Evolutionary conservation across 169 alveolate genomes (phyloP), one percentile per base, ranked within the genome.

Genomic region (Cryptosporidium sp.): DNA sequence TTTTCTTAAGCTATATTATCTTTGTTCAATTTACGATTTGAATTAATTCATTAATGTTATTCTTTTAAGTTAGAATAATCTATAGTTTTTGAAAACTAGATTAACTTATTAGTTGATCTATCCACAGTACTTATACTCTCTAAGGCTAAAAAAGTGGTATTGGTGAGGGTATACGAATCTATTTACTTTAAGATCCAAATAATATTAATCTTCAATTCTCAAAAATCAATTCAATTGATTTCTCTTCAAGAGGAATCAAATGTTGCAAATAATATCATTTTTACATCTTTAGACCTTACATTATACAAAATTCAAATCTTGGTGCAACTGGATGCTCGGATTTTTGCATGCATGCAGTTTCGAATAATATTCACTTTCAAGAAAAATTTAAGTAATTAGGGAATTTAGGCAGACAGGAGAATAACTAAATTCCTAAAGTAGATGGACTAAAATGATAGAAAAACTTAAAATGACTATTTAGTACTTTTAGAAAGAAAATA

Each of bases 281-380:
- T 71, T 71, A 71, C 85, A 71, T 71, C 67, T 70, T 52, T 29
- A 71, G 85, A 71, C 85, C 31, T 71, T 71, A 71, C 85, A 45
- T 71, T 71, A 71, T 71, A 41, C n/a, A 7, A 10, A 71, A 43
- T 71, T 71, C 68, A 71, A 10, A 41, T 14, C n/a, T 69, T 41
- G 8, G 10, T 35, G 35, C 29, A 23, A 14, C 51, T 37, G 8
- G 23, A 45, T 70, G 68, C 85, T 71, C 85, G 85, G 50, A 71
- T 71, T 71, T 45, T 7, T 71, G 55, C 55, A 48, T 48, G 55
- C 21, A 48, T 16, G 5, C 8, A 21, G 23, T 48, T 21, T 48
- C 21, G 1, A 48, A 12, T 0, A 48, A 48, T 48, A 12, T 14
- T 48, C 6, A 48, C n/a, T 48, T 48, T 48, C 0, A 48, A 14